Evolutionary conservation across 352 stramenopile species (phyloP).

Genomic region (Stramenopiles sp.): DNA sequence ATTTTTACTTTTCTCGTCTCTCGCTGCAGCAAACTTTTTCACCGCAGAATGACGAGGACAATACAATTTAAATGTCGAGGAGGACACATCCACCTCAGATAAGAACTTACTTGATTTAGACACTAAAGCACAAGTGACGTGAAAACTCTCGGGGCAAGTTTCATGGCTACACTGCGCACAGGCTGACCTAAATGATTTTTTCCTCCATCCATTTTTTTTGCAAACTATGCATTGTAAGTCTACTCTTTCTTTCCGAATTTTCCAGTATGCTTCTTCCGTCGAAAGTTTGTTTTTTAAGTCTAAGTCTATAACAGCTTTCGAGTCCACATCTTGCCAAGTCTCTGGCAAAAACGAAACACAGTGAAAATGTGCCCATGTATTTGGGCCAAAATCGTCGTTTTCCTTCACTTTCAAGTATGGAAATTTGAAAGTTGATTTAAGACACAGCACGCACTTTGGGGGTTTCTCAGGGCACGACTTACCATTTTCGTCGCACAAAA

Average conservation of each 20-base stretch:
- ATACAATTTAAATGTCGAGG: background rate
- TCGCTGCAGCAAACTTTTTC: background rate
- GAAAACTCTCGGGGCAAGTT: background rate
- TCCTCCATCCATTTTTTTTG: background rate
- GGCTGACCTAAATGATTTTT: background rate
- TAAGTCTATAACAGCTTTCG: background rate
- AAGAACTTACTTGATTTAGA: background rate
- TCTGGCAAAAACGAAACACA: background rate
- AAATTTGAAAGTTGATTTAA: background rate
- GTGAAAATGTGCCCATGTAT: background rate
- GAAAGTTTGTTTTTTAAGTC: background rate
- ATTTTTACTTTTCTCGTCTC: no score
- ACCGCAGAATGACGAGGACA: background rate
- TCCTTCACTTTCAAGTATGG: background rate
- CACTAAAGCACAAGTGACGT: background rate
- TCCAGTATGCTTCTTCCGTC: background rate
- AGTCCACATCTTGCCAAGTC: background rate
- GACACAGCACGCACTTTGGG: background rate
- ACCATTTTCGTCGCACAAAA: background rate
- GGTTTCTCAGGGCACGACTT: background rate
- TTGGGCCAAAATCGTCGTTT: background rate
- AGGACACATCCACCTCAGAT: background rate
- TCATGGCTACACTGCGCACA: background rate
- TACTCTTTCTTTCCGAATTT: background rate
- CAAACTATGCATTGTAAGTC: background rate